Evolutionary conservation across 2,329 filamentous ascomycete genomes (phyloP), one percentile per base, ranked within the genome.

Genomic region (Chaetomiaceae sp.): DNA sequence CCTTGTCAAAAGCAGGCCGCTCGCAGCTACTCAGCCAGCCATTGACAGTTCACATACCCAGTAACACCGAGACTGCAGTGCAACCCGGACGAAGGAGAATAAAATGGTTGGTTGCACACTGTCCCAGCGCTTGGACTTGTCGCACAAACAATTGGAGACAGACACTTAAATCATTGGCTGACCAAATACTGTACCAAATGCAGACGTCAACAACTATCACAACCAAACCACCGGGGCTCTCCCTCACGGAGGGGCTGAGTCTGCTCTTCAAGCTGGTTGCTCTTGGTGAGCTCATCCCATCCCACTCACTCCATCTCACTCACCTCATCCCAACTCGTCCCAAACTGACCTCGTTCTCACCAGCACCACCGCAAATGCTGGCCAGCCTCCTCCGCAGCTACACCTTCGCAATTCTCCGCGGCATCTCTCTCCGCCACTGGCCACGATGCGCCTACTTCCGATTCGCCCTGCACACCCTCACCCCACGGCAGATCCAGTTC

Each of bases 331-430:
- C 40, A 30, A 18, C 40, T 49, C 6, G 45, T n/a, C 14, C 13
- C 11, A 10, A 30, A 18, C 40, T 49, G 9, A 49, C 27, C 14
- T 13, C n/a, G n/a, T n/a, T n/a, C n/a, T n/a, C 9, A 3, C 9
- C 33, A 57, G 67, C 60, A 16, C 42, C 57, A 3, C 48, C 55
- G 45, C 58, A 64, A 18, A 56, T 67, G 20, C 54, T 64, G 18
- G 9, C 61, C 52, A 61, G 61, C 48, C n/a, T 60, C 30, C 25
- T 54, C 49, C 61, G 58, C 32, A 58, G 48, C 40, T 42, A 53
- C 23, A 33, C 40, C 34, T 34, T 62, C 25, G 60, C 58, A 20
- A 25, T 23, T 23, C 13, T 34, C 13, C 58, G 63, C 25, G 49
- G 55, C 21, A 41, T 62, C 16, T 59, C 60, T 5, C 33, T 61